Percentiles rank a stretch among this genome's conserved stretches.
These are phyloP conservation scores for Pontederia crassipes DNA, from an alignment of 176 grass and related monocot genomes.

Conservation along the genomic window DNA sequence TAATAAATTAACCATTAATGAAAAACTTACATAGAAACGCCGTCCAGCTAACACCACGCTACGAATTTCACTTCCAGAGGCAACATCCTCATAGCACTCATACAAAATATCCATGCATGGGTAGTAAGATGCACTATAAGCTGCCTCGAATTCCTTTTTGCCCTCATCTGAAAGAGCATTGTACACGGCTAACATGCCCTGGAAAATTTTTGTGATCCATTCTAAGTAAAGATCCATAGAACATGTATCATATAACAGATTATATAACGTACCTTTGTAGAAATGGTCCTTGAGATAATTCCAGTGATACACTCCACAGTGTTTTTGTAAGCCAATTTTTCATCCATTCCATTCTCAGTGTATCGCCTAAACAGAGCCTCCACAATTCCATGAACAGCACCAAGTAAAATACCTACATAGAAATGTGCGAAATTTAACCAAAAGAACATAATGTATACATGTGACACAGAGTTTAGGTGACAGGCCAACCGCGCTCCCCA, in stretches of 20 bases:
- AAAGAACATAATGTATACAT: not conserved
- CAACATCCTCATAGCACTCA: slow-evolving; percentile 66
- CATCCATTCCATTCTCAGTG: slow-evolving; percentile 66
- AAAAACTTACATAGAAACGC: slow-evolving; percentile 48
- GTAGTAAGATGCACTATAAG: slow-evolving; percentile 63
- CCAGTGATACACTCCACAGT: slow-evolving; percentile 77
- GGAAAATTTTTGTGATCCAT: not conserved
- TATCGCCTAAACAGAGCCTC: slow-evolving; percentile 68
- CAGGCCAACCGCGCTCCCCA: slow-evolving; percentile 51
- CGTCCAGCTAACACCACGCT: slow-evolving; percentile 70
- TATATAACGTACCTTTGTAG: slow-evolving; percentile 38
- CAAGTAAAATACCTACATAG: slow-evolving; percentile 54
- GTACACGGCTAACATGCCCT: slow-evolving; percentile 74
- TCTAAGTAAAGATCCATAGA: not conserved
- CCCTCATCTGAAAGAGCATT: slow-evolving; percentile 46
- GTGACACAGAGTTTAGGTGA: not conserved
- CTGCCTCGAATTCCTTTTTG: slow-evolving; percentile 60
- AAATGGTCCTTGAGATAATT: slow-evolving; percentile 67
- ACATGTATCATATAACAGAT: not conserved
- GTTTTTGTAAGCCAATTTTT: slow-evolving; percentile 54
- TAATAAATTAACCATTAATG: not conserved
- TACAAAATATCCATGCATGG: slow-evolving; percentile 72
- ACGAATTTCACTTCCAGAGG: slow-evolving; percentile 63
- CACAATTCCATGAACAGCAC: slow-evolving; percentile 60
- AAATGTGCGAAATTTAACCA: slow-evolving; percentile 10